phyloP scores from a whole-genome alignment of 73 alveolate species.

The Paramecium sexaurelia region DNA sequence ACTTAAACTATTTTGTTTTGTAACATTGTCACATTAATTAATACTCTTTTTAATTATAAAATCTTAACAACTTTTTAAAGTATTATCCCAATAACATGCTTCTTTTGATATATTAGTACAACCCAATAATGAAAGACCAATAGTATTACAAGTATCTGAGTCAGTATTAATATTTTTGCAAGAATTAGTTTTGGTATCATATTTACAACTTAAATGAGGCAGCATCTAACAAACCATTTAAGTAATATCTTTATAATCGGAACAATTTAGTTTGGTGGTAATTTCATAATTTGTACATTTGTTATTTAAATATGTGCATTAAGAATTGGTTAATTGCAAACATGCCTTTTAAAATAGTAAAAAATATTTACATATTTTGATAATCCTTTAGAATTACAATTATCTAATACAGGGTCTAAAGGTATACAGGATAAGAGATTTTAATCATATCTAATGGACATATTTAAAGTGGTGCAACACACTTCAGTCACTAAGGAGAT shows the following conservation, averaged over 20 bases:
- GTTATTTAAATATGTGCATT: not conserved
- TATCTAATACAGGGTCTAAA: not conserved
- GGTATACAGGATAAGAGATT: not conserved
- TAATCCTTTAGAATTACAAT: not conserved
- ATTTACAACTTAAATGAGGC: slow-evolving; percentile 10
- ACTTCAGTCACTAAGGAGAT: not conserved
- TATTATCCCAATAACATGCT: slow-evolving; percentile 34
- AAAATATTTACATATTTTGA: not conserved
- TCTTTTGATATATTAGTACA: not conserved
- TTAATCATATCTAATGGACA: not conserved
- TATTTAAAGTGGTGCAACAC: not conserved
- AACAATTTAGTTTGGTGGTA: not conserved
- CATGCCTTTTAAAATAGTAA: not conserved
- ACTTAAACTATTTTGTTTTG: not conserved
- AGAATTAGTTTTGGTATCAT: not conserved
- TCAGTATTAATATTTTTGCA: not conserved
- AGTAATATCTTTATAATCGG: slow-evolving; percentile 2
- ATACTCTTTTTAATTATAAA: not conserved
- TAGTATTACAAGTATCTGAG: not conserved
- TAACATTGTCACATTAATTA: not conserved
- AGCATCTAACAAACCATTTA: not conserved
- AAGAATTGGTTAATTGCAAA: not conserved
- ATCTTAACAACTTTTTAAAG: not conserved
- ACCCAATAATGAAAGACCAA: not conserved
- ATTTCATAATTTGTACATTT: not conserved